Conservation (phyloP, 805 yeast genomes). For the Suhomyces vadensis region DNA sequence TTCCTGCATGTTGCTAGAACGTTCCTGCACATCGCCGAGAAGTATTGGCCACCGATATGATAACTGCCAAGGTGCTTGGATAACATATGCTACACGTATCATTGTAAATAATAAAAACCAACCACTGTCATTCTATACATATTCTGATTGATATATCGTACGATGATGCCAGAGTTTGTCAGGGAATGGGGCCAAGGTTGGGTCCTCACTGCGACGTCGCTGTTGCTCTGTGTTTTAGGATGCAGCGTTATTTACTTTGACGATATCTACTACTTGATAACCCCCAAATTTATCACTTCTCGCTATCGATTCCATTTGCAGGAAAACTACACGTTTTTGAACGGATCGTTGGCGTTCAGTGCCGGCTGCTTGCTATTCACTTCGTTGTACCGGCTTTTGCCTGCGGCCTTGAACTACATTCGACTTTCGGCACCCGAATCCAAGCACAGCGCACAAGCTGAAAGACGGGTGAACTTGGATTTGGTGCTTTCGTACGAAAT, state of each 20-base stretch:
- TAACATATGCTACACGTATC: too few species aligned
- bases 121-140: too few species aligned
- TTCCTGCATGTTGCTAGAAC: too few species aligned
- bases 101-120: too few species aligned
- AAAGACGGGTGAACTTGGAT: slow-evolving; percentile 30
- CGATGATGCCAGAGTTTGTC: slow-evolving; percentile 6
- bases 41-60: too few species aligned
- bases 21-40: too few species aligned
- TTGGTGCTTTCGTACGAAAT: slow-evolving; percentile 48
- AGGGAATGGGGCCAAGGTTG: slow-evolving; percentile 51
- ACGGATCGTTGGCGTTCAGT: slow-evolving; percentile 72
- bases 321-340: slow-evolving; percentile 63
- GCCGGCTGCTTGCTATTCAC: slow-evolving; percentile 84
- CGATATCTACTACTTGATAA: slow-evolving; percentile 42
- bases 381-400: slow-evolving; percentile 73
- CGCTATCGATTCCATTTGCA: slow-evolving; percentile 52
- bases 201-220: slow-evolving; percentile 63
- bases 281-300: slow-evolving; percentile 44
- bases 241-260: slow-evolving; percentile 66
- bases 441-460: slow-evolving; percentile 5
- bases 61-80: too few species aligned
- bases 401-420: slow-evolving; percentile 58
- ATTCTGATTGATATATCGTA: too few species aligned
- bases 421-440: slow-evolving; percentile 17
- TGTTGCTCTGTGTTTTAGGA: slow-evolving; percentile 72